A percentile compares a stretch with the other conserved stretches of the same genome.
phyloP scores from a whole-genome alignment of 805 yeast genomes.

The Candida ovalis region DNA sequence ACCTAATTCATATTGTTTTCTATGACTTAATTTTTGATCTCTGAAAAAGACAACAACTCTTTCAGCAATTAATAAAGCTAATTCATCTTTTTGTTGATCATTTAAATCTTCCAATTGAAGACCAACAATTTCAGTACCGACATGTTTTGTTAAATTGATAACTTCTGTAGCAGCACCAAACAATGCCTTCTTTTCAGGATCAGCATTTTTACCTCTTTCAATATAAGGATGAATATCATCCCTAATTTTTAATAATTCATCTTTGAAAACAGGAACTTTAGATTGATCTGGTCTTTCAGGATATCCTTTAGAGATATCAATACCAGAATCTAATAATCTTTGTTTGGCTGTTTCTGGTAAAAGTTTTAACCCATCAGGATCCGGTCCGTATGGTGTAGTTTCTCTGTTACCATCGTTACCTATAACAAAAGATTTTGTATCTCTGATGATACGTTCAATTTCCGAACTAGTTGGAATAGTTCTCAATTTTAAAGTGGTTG shows the following conservation, averaged over 20 bases:
- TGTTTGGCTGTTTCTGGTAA: conserved; percentile 28
- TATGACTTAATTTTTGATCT: conserved; percentile 41
- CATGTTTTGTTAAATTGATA: conserved; percentile 39
- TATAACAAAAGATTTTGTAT: conserved; percentile 11
- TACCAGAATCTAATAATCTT: conserved; percentile 33
- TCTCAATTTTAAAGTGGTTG: not conserved
- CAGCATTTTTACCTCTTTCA: conserved; percentile 36
- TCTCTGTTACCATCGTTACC: conserved; percentile 8
- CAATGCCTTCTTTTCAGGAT: conserved; percentile 39
- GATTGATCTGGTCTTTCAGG: conserved; percentile 35
- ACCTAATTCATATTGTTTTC: conserved; percentile 41
- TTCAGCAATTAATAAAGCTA: conserved; percentile 42
- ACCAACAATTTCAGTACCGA: conserved; percentile 49
- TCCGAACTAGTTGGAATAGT: conserved; percentile 4
- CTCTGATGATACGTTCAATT: conserved; percentile 21
- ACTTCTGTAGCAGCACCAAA: conserved; percentile 41
- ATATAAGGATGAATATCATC: conserved; percentile 32
- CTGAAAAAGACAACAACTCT: conserved; percentile 48
- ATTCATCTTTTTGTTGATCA: conserved; percentile 41
- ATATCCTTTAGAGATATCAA: conserved; percentile 38
- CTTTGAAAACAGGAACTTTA: conserved; percentile 35
- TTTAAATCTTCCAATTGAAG: conserved; percentile 39
- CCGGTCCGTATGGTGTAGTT: conserved; percentile 14
- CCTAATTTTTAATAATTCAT: conserved; percentile 38
- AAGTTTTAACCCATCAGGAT: conserved; percentile 23